A percentile compares a stretch with the other conserved stretches of the same genome.
These are phyloP conservation scores for Elsinoe batatas DNA, from an alignment of 2,329 filamentous ascomycete genomes.

Conservation along the genomic window DNA sequence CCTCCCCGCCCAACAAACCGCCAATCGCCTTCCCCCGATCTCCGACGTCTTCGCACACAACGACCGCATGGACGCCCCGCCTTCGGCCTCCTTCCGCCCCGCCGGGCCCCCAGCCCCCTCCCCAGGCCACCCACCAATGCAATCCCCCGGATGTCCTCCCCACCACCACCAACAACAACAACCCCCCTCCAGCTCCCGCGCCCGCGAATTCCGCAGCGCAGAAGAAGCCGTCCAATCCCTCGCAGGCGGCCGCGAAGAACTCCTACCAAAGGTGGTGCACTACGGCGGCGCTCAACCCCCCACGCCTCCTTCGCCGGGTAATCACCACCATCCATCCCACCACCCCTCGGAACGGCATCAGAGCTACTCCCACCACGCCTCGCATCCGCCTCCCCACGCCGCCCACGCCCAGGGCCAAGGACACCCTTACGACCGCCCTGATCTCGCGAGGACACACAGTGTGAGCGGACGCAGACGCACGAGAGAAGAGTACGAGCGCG, in stretches of 20 bases:
- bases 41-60: slow-evolving; percentile 75
- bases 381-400: slow-evolving; percentile 16
- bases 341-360: slow-evolving; percentile 10
- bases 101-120: slow-evolving; percentile 28
- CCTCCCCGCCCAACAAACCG: slow-evolving; percentile 75
- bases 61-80: slow-evolving; percentile 51
- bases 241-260: slow-evolving; percentile 81
- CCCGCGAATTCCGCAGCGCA: slow-evolving; percentile 85
- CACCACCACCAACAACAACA: slow-evolving; percentile 35
- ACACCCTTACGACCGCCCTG: slow-evolving; percentile 27
- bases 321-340: slow-evolving; percentile 27
- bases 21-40: slow-evolving; percentile 85
- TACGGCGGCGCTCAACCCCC: slow-evolving; percentile 91
- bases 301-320: slow-evolving; percentile 71
- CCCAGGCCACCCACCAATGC: slow-evolving; percentile 56
- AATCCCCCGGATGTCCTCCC: slow-evolving; percentile 66
- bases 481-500: slow-evolving; percentile 80
- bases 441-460: slow-evolving; percentile 34
- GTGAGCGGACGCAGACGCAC: slow-evolving; percentile 62
- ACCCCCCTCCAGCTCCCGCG: slow-evolving; percentile 45
- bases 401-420: slow-evolving; percentile 16
- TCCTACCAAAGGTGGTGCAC: slow-evolving; percentile 87
- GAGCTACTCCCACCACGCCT: slow-evolving; percentile 18
- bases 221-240: slow-evolving; percentile 90
- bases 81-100: slow-evolving; percentile 19